These are phyloP conservation scores for Catunica adiposa DNA, from an alignment of 2,329 filamentous ascomycete species.

Conservation along the genomic window DNA sequence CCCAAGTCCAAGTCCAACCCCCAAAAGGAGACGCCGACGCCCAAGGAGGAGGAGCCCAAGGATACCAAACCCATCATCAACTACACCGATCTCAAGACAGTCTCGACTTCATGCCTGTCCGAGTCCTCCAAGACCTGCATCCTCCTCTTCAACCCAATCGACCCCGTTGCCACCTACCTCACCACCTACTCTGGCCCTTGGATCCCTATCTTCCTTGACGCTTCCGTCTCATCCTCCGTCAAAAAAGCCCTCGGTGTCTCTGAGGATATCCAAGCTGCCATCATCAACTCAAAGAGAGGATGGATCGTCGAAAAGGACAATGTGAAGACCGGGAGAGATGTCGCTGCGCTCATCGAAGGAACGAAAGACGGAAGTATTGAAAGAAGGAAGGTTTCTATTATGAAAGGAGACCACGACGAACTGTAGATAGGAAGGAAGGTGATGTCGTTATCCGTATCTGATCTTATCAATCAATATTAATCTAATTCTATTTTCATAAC, in stretches of 20 bases:
- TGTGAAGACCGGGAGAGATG: conserved; percentile 23
- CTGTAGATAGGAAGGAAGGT: conserved; percentile 9
- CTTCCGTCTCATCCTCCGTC: background rate
- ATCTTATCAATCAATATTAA: background rate
- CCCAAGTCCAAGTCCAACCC: conserved; percentile 26
- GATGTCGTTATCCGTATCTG: no score
- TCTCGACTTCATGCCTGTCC: conserved; percentile 57
- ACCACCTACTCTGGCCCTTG: background rate
- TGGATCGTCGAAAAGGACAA: conserved; percentile 62
- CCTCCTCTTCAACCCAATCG: conserved; percentile 46
- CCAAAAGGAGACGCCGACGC: conserved; percentile 23
- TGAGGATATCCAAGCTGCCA: conserved; percentile 54
- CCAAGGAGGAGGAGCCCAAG: conserved; percentile 23
- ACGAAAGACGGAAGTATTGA: conserved; percentile 75
- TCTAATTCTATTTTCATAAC: background rate
- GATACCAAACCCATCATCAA: conserved; percentile 30
- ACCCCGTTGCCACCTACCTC: conserved; percentile 20
- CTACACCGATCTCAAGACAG: conserved; percentile 26
- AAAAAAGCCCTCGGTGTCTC: conserved; percentile 14
- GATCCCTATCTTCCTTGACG: background rate
- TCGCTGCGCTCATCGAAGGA: conserved; percentile 75
- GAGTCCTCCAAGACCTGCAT: conserved; percentile 69
- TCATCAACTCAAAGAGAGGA: conserved; percentile 65
- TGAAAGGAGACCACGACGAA: conserved; percentile 23
- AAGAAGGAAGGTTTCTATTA: conserved; percentile 53